Conservation (phyloP, 495 filamentous ascomycete genomes). For the Apodospora peruviana region DNA sequence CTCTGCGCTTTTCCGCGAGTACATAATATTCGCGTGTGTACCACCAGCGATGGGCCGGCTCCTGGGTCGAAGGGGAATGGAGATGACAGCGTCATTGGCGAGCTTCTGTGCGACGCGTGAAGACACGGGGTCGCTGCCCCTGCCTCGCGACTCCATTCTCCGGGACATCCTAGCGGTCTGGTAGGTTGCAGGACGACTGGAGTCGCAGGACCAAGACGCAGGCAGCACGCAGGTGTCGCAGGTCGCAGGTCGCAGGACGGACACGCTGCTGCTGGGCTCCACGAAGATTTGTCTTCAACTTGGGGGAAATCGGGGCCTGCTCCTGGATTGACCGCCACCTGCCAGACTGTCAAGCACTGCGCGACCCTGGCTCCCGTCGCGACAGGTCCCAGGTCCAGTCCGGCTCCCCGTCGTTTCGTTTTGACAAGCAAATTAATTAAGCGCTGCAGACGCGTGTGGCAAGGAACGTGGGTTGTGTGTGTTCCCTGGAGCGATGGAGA, state of each 20-base stretch:
- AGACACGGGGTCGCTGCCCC: constrained; percentile 20
- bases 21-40: background rate
- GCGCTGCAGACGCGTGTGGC: background rate
- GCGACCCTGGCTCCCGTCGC: background rate
- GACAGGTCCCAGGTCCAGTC: no score
- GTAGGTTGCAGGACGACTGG: background rate
- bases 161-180: constrained; percentile 3
- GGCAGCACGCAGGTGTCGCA: background rate
- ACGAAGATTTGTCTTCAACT: background rate
- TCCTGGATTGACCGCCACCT: background rate
- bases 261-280: no score
- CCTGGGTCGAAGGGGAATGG: constrained; percentile 19
- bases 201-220: no score
- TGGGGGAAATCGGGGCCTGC: background rate
- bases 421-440: background rate
- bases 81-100: constrained; percentile 14
- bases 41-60: constrained; percentile 7
- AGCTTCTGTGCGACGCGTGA: constrained; percentile 27
- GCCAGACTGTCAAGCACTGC: background rate
- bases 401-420: no score
- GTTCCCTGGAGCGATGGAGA: no score
- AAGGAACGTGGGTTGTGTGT: background rate
- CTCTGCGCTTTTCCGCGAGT: constrained; percentile 16
- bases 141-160: constrained; percentile 21
- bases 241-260: background rate